phyloP scores from a whole-genome alignment of 768 basidiomycete species.

The Baorangia bicolor region DNA sequence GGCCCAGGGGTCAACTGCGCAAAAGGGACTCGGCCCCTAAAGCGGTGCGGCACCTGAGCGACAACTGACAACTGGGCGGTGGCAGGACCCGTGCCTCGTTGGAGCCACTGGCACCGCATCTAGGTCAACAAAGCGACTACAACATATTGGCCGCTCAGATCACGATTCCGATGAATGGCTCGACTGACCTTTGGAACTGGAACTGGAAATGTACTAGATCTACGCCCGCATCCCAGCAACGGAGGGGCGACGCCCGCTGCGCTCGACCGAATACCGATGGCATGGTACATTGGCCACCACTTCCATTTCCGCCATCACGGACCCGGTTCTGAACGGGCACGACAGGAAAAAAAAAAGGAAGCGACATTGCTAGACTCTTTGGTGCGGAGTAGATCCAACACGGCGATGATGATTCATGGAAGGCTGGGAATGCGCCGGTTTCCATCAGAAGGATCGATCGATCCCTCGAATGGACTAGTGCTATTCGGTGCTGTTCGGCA shows the following conservation, averaged over 20 bases:
- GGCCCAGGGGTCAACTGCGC: neutral
- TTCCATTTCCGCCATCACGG: conserved; percentile 6
- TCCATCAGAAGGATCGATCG: conserved; percentile 34
- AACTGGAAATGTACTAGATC: neutral
- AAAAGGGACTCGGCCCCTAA: neutral
- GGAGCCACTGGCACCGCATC: conserved; percentile 8
- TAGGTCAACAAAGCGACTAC: neutral
- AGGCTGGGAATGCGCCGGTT: conserved; percentile 16
- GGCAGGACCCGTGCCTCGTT: conserved; percentile 10
- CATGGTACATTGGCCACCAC: neutral
- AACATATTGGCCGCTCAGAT: neutral
- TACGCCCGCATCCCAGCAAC: neutral
- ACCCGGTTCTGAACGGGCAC: neutral
- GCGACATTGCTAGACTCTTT: neutral
- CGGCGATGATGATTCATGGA: conserved; percentile 8
- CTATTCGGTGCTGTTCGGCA: conserved; percentile 8
- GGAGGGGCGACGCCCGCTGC: neutral
- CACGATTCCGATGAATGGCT: conserved; percentile 4
- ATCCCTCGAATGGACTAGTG: conserved; percentile 24
- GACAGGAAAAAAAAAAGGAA: conserved; percentile 4
- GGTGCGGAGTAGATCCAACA: conserved; percentile 9
- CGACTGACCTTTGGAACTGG: neutral
- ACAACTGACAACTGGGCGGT: conserved; percentile 3
- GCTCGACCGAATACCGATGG: neutral
- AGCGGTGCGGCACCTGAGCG: neutral